Conservation (phyloP, 805 yeast species). For the Wickerhamomyces pijperi region DNA sequence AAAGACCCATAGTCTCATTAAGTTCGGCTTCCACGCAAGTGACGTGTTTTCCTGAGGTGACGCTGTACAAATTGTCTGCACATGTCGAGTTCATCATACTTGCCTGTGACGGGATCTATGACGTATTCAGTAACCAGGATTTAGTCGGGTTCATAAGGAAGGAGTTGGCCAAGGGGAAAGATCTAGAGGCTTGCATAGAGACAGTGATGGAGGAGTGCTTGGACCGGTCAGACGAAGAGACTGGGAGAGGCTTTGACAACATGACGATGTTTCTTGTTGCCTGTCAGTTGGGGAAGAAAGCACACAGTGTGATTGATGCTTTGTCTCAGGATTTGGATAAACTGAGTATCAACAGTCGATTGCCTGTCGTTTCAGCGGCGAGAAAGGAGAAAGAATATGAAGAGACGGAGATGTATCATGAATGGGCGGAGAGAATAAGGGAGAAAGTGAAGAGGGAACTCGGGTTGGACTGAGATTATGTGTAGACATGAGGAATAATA, state of each 20-base stretch:
- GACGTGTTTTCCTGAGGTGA: conserved; percentile 68
- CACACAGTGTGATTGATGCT: no score
- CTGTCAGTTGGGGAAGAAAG: conserved; percentile 30
- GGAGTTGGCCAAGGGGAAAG: conserved; percentile 45
- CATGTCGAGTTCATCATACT: conserved; percentile 58
- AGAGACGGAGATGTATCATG: conserved; percentile 28
- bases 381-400: background rate
- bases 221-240: conserved; percentile 57
- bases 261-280: conserved; percentile 70
- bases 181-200: conserved; percentile 46
- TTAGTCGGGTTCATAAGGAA: conserved; percentile 44
- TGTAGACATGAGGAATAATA: no score
- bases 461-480: conserved; percentile 9
- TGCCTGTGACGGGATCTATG: conserved; percentile 86
- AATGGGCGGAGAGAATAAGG: conserved; percentile 51
- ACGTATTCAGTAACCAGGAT: conserved; percentile 47
- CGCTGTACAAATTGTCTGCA: conserved; percentile 36
- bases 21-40: conserved; percentile 49
- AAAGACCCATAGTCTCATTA: background rate
- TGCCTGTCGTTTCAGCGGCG: no score
- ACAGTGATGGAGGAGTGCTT: conserved; percentile 54
- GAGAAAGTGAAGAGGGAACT: conserved; percentile 25
- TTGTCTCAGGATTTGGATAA: background rate
- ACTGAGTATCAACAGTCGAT: background rate
- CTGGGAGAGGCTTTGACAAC: conserved; percentile 76